A percentile compares a stretch with the other conserved stretches of the same genome.
Conservation (phyloP, 495 filamentous ascomycete species). For the Hypoxylon cercidicola region DNA sequence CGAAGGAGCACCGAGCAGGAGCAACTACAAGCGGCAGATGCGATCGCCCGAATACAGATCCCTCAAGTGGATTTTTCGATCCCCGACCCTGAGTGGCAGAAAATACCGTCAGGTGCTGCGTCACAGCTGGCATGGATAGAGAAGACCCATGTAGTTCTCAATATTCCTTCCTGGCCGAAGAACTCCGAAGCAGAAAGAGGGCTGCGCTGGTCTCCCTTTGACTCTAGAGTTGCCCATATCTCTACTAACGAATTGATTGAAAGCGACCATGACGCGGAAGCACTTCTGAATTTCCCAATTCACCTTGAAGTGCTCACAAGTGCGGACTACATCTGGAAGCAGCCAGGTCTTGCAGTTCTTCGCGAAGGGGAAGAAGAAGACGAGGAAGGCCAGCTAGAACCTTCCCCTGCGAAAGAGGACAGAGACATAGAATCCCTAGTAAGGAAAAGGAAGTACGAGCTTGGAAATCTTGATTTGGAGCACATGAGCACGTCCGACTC, state of each 20-base stretch:
- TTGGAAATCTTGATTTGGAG: background rate
- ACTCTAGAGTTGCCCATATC: constrained; percentile 45
- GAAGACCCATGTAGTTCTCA: constrained; percentile 36
- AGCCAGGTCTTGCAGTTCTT: constrained; percentile 62
- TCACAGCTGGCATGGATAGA: constrained; percentile 48
- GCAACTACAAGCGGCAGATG: constrained; percentile 67
- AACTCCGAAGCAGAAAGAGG: constrained; percentile 52
- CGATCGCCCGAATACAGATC: constrained; percentile 64
- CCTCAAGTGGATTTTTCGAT: constrained; percentile 70
- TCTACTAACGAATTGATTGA: constrained; percentile 48
- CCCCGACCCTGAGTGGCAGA: constrained; percentile 65
- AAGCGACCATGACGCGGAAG: constrained; percentile 37
- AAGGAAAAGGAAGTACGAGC: constrained; percentile 37
- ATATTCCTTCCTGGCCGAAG: constrained; percentile 54
- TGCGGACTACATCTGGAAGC: constrained; percentile 61
- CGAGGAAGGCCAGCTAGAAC: constrained; percentile 60
- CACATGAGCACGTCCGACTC: background rate
- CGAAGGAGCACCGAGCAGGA: constrained; percentile 67
- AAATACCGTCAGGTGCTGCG: constrained; percentile 28
- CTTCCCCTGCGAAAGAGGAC: constrained; percentile 26
- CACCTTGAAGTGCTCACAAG: constrained; percentile 48
- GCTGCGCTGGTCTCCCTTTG: constrained; percentile 61
- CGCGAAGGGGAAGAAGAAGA: constrained; percentile 56
- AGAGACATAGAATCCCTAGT: constrained; percentile 25
- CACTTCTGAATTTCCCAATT: constrained; percentile 38